Evolutionary conservation across 305 asterid genomes (phyloP), one percentile per base, ranked within the genome.

Genomic region (Withania somnifera): DNA sequence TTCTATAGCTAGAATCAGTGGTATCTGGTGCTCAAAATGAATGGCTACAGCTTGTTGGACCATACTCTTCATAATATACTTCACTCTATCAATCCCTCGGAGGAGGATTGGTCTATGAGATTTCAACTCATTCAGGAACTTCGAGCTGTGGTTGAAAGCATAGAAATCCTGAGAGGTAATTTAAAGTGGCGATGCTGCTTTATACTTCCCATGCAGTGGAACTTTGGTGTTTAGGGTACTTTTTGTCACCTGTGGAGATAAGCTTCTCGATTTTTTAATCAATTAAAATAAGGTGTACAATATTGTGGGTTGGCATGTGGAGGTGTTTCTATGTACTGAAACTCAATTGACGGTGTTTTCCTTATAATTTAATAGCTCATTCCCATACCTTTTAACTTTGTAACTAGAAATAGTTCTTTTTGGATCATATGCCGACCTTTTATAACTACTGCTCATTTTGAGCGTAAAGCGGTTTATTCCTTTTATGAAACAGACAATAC

Each of bases 91-190:
- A 85, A 88, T 86, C 99, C 99, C 54, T 79, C 77, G 52, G 34
- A 47, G 52, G 93, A 91, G 76, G 98, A 96, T 84, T 94, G 98
- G 98, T 5, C 84, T 14, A 20, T 76, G 52, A 88, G 99, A 82
- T 85, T 87, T 84, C 88, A 67, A 50, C 82, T 94, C 36, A 89
- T 94, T 82, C 26, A 87, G 14, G 97, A 96, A 69, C 80, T 96
- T 79, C 93, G 84, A 86, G 88, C 88, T 36, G 87, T 89, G 88
- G 89, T 90, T 77, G 89, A 82, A 87, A 82, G 94, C 68, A 53
- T 96, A 11, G 98, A 96, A 84, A 93, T 90, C 87, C 89, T 94
- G 63, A 92, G 98, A 92, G 99, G 99, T 95, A 81, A 79, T 83
- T 63, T 75, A 22, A 32, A 54, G 78, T 28, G 17, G 28, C 50